phyloP scores from a whole-genome alignment of 1,284 basidiomycete genomes.

The Tetrapyrgos nigripes region DNA sequence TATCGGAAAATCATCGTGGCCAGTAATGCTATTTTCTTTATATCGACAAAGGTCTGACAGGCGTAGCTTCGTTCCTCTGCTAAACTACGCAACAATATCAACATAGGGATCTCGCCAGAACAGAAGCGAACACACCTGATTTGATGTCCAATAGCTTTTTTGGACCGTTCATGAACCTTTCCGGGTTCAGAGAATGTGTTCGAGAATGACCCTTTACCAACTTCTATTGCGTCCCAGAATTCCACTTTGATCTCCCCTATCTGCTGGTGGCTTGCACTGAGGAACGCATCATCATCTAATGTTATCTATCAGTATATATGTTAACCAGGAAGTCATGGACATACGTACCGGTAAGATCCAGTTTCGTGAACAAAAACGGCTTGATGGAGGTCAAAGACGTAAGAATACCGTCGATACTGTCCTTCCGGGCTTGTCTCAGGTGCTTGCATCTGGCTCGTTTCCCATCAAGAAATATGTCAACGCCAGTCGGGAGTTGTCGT shows the following conservation, averaged over 20 bases:
- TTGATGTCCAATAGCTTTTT: slow-evolving; percentile 43
- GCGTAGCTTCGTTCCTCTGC: not conserved
- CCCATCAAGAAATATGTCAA: not conserved
- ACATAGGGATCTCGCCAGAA: not conserved
- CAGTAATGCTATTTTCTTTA: not conserved
- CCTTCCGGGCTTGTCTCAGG: slow-evolving; percentile 2
- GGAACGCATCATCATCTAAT: slow-evolving; percentile 37
- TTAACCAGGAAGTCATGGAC: not conserved
- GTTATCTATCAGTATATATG: slow-evolving; percentile 8
- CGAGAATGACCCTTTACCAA: not conserved
- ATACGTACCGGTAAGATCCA: slow-evolving; percentile 38
- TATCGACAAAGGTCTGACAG: slow-evolving; percentile 2
- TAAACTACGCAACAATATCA: not conserved
- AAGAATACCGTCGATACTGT: slow-evolving; percentile 24
- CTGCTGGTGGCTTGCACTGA: slow-evolving; percentile 14
- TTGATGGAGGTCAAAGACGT: slow-evolving; percentile 21
- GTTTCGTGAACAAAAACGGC: slow-evolving; percentile 30
- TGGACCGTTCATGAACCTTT: slow-evolving; percentile 43
- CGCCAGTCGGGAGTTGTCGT: no score
- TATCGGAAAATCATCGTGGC: slow-evolving; percentile 34
- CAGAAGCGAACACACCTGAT: slow-evolving; percentile 33
- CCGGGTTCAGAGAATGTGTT: slow-evolving; percentile 15
- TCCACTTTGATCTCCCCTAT: not conserved
- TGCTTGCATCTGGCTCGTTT: not conserved
- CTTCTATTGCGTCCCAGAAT: not conserved